Base-by-base conservation (phyloP, 306 rosid genomes). In the Dalbergia cochinchinensis region DNA sequence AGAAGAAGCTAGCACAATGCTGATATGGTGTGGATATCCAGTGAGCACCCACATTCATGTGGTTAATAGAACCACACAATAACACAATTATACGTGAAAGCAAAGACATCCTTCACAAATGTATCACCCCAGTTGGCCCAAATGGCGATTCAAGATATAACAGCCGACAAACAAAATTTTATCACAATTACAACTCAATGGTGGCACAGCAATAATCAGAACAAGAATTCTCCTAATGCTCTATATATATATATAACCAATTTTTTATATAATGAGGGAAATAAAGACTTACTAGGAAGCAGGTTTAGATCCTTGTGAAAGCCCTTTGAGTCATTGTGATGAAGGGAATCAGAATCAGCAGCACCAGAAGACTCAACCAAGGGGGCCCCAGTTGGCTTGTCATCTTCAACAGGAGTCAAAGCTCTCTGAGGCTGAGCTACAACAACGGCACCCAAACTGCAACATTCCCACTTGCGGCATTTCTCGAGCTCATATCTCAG, bases 281-380 rank as follows among this genome's bases (percentile, higher is more conserved):
- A 19, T 54, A 0, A 37, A 10, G 57, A 88, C 98, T 92, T 80
- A 94, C 98, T 94, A 4, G 97, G 94, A 80, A 92, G 96, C 78
- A 87, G 83, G 83, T 41, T 85, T 44, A 94, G 44, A 74, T 90
- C 97, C 84, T 88, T 93, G 37, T 87, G 93, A 69, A 91, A 80
- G 0, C 81, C 80, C 69, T 41, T 77, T 10, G 92, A 74, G 71
- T 82, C 79, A 58, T 73, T 78, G 14, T 39, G 87, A 75, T 11
- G 82, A 78, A 82, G 15, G 6, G 31, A 26, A 26, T 37, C 41
- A 70, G 31, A 61, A 51, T 83, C 54, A 63, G 64, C 41, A n/a
- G 71, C 57, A 20, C 51, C 82, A 18, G 92, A 83, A 62, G 91
- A 73, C 1, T 82, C 83, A 20, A 79, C 80, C 53, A 74, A 83